These are phyloP conservation scores for Leccinellum luteum DNA, from an alignment of 768 basidiomycete genomes.

Conservation along the genomic window DNA sequence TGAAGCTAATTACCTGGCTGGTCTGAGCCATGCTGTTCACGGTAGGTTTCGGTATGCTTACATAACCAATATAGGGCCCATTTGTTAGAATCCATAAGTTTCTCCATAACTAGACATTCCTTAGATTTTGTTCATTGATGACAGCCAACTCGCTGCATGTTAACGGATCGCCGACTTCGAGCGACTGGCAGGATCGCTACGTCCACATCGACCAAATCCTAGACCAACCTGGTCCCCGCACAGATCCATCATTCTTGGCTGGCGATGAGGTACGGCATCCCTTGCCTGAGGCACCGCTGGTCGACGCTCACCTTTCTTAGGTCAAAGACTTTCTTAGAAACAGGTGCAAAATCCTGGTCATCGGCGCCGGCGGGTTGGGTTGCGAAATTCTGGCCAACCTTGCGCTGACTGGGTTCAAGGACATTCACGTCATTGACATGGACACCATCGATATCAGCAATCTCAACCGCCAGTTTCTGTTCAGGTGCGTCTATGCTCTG, in stretches of 20 bases:
- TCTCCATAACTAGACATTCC: conserved; percentile 6
- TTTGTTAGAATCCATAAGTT: not conserved
- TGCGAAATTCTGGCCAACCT: conserved; percentile 98
- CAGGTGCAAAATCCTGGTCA: conserved; percentile 90
- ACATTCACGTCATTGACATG: conserved; percentile 99
- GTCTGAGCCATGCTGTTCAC: conserved; percentile 46
- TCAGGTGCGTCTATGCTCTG: conserved; percentile 56
- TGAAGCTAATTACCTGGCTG: conserved; percentile 53
- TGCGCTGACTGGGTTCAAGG: conserved; percentile 93
- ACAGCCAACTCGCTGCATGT: conserved; percentile 18
- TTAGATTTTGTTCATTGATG: conserved; percentile 23
- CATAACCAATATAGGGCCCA: conserved; percentile 16
- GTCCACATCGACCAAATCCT: conserved; percentile 84
- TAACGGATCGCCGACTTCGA: conserved; percentile 36
- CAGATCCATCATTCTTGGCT: conserved; percentile 77
- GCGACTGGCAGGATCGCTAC: conserved; percentile 65
- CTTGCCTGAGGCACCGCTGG: not conserved
- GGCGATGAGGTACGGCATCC: conserved; percentile 68
- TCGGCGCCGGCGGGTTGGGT: conserved; percentile 95
- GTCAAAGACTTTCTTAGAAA: conserved; percentile 84
- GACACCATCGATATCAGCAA: conserved; percentile 99
- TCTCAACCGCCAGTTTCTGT: conserved; percentile 96
- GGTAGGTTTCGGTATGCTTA: conserved; percentile 20
- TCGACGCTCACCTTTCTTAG: conserved; percentile 37
- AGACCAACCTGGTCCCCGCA: conserved; percentile 84